A percentile compares a stretch with the other conserved stretches of the same genome.
These are phyloP conservation scores for Diplodia seriata DNA, from an alignment of 2,329 filamentous ascomycete genomes.

Conservation along the genomic window DNA sequence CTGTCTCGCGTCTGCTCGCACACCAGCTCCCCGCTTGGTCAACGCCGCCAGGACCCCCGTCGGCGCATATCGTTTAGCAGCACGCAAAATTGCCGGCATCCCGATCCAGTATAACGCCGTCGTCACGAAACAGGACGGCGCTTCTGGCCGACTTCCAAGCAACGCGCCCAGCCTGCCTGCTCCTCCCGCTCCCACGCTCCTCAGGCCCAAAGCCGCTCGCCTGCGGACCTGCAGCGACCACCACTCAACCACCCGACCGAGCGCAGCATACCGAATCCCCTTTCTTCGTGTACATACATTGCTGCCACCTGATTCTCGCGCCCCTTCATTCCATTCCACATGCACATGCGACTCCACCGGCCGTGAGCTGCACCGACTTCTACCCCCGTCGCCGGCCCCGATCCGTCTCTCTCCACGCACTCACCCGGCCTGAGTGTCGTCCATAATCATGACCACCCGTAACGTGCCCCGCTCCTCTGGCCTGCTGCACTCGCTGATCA, in stretches of 20 bases:
- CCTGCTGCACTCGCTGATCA: slow-evolving; percentile 12
- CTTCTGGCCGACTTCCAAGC: slow-evolving; percentile 19
- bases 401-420: slow-evolving; percentile 11
- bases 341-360: slow-evolving; percentile 11
- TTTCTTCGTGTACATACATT: slow-evolving; percentile 29
- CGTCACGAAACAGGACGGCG: slow-evolving; percentile 29
- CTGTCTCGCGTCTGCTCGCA: slow-evolving; percentile 6
- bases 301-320: slow-evolving; percentile 15
- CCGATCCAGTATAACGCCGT: slow-evolving; percentile 31
- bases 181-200: slow-evolving; percentile 5
- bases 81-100: slow-evolving; percentile 27
- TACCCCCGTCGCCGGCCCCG: slow-evolving; percentile 6
- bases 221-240: slow-evolving; percentile 3
- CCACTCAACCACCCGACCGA: neutral
- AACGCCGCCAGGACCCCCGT: slow-evolving; percentile 9
- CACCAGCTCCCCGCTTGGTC: neutral
- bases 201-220: slow-evolving; percentile 13
- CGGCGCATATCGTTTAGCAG: slow-evolving; percentile 23
- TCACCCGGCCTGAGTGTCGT: slow-evolving; percentile 15
- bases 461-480: neutral
- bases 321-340: slow-evolving; percentile 24
- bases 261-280: slow-evolving; percentile 9
- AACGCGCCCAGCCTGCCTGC: neutral
- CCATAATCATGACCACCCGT: slow-evolving; percentile 27
- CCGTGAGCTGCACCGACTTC: slow-evolving; percentile 21